Evolutionary conservation across 306 rosid species (phyloP), one percentile per base, ranked within the genome.

Genomic region (Hippophae rhamnoides): DNA sequence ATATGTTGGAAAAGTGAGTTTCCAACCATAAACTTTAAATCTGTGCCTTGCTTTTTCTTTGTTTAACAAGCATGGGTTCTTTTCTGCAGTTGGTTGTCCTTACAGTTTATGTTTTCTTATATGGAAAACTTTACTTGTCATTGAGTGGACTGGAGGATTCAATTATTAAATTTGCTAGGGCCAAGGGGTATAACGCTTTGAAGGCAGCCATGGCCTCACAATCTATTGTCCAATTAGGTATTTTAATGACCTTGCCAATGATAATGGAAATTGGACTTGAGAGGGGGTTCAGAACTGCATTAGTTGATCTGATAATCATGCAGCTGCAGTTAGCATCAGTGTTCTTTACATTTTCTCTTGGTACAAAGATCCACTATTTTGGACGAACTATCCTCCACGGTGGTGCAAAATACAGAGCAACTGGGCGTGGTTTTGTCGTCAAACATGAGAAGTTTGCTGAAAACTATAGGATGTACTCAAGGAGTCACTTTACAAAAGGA

Each of bases 351-450:
- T 92, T 92, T 78, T 84, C 93, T 18, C 88, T 92, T 9, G 96
- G 99, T 50, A 81, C 99, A 5, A 92, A 92, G 78, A 69, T 77
- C 50, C 99, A 92, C 71, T 92, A 85, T 61, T 92, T 61, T 74
- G 99, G 99, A 54, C 87, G 99, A 61, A 92, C 99, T 38, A 71
- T 92, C 62, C 84, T 92, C 41, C 99, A 92, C 13, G 96, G 99
- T 5, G 99, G 99, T 54, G 96, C 99, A 56, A 88, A 80, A 66
- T 92, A 92, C 66, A 83, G 99, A 78, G 99, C 96, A 65, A 92
- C 99, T 7, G 99, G 99, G 38, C 99, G 99, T 78, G 99, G 99
- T 53, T 92, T 92, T 73, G 99, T 92, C 8, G 99, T 92, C 48
- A 80, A 87, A 56, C 99, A 92, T 54, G 99, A 88, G 78, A 92